Evolutionary conservation across 352 stramenopile genomes (phyloP).

Genomic region (Globisporangium echinulatum): DNA sequence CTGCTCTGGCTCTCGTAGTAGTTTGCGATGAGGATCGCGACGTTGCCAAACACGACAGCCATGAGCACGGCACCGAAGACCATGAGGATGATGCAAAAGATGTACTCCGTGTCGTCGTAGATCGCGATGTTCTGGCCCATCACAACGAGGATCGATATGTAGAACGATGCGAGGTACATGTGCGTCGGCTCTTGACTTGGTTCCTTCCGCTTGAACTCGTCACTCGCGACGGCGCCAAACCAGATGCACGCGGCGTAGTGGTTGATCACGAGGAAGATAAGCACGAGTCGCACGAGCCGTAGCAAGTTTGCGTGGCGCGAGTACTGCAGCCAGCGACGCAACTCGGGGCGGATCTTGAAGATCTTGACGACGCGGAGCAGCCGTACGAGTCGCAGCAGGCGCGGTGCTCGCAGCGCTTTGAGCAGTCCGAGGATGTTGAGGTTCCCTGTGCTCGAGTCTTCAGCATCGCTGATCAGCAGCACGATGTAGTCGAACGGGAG

Average conservation of each 20-base stretch:
- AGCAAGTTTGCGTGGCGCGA: slow-evolving; percentile 75
- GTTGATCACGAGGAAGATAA: slow-evolving; percentile 65
- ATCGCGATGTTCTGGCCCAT: slow-evolving; percentile 75
- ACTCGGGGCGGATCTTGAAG: slow-evolving; percentile 61
- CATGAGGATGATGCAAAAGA: slow-evolving; percentile 67
- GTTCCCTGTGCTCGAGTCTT: slow-evolving; percentile 24
- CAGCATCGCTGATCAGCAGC: slow-evolving; percentile 39
- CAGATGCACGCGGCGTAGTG: slow-evolving; percentile 80
- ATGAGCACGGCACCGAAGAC: slow-evolving; percentile 72
- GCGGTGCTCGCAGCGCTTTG: slow-evolving; percentile 59
- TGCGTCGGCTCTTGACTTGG: slow-evolving; percentile 22
- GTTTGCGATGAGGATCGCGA: slow-evolving; percentile 80
- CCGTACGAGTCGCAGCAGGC: slow-evolving; percentile 61
- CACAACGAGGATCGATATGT: slow-evolving; percentile 63
- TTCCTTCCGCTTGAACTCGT: slow-evolving; percentile 35
- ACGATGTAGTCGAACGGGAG: slow-evolving; percentile 66
- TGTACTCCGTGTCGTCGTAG: slow-evolving; percentile 60
- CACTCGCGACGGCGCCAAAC: slow-evolving; percentile 53
- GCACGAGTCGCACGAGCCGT: slow-evolving; percentile 56
- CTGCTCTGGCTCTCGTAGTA: slow-evolving; percentile 82
- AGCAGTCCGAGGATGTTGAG: slow-evolving; percentile 63
- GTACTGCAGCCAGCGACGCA: slow-evolving; percentile 77
- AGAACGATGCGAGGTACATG: slow-evolving; percentile 63
- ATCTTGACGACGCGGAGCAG: slow-evolving; percentile 65
- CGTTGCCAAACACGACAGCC: slow-evolving; percentile 84